These are phyloP conservation scores for Schoenoplectus triqueter DNA, from an alignment of 202 grass and related monocot genomes.

Conservation along the genomic window DNA sequence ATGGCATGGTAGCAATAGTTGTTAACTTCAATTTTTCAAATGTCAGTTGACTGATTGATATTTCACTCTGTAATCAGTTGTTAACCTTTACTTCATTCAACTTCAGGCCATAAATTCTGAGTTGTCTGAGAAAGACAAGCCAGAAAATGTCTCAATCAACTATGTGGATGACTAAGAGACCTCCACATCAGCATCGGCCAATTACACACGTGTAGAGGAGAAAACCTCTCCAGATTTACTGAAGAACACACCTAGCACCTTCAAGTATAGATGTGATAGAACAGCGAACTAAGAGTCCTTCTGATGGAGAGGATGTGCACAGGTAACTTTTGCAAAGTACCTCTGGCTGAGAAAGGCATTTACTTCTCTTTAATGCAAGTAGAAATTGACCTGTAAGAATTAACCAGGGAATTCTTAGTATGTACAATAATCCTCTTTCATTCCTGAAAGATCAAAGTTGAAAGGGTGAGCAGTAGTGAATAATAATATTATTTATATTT, in stretches of 20 bases:
- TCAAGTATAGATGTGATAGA: conserved; percentile 90
- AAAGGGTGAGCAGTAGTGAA: conserved; percentile 12
- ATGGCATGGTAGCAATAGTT: no score
- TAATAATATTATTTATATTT: neutral
- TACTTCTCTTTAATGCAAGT: neutral
- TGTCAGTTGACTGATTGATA: neutral
- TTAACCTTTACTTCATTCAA: neutral
- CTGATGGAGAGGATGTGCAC: conserved; percentile 77
- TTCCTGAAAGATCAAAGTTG: conserved; percentile 3
- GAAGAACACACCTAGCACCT: conserved; percentile 57
- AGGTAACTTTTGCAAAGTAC: conserved; percentile 96
- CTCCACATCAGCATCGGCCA: conserved; percentile 45
- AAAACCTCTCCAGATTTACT: conserved; percentile 68
- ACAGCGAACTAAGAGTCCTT: conserved; percentile 83
- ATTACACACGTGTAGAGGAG: conserved; percentile 27
- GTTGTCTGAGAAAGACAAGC: conserved; percentile 6
- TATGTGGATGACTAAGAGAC: conserved; percentile 24
- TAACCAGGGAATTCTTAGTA: neutral
- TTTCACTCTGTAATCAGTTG: neutral
- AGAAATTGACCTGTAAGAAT: neutral
- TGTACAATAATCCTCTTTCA: neutral
- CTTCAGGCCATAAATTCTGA: conserved; percentile 1
- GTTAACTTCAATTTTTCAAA: neutral
- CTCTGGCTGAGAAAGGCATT: conserved; percentile 69
- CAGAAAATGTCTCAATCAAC: neutral